Percentiles rank a stretch among this genome's conserved stretches.
These are phyloP conservation scores for Boletus sp. DNA, from an alignment of 768 basidiomycete genomes.

Conservation along the genomic window DNA sequence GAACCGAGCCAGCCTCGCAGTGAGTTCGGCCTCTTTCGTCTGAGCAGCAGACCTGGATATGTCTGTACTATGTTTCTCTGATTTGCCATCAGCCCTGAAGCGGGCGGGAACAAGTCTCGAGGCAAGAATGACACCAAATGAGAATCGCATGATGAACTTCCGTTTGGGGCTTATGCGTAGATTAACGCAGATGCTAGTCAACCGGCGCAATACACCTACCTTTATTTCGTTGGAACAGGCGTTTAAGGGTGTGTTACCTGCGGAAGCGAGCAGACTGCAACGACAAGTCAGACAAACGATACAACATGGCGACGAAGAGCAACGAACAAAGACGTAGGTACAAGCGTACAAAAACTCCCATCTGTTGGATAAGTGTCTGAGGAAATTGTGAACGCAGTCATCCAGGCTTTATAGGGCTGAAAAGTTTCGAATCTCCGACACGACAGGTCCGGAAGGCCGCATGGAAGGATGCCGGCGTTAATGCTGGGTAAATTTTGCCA, in stretches of 20 bases:
- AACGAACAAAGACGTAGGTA: slow-evolving; percentile 30
- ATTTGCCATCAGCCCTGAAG: slow-evolving; percentile 13
- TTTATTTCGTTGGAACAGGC: slow-evolving; percentile 8
- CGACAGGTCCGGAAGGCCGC: slow-evolving; percentile 20
- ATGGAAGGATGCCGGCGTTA: neutral
- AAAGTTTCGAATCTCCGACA: slow-evolving; percentile 28
- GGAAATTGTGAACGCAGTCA: neutral
- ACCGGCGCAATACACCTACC: slow-evolving; percentile 7
- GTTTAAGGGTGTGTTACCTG: slow-evolving; percentile 33
- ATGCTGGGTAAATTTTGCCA: slow-evolving; percentile 20
- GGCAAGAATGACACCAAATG: slow-evolving; percentile 19
- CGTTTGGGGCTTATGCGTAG: slow-evolving; percentile 7
- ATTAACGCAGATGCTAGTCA: slow-evolving; percentile 3
- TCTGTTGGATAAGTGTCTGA: slow-evolving; percentile 33
- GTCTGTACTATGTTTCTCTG: slow-evolving; percentile 26
- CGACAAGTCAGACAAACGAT: slow-evolving; percentile 7
- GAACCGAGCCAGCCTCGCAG: slow-evolving; percentile 24
- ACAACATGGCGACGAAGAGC: neutral
- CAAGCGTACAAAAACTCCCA: slow-evolving; percentile 31
- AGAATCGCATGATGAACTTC: slow-evolving; percentile 23
- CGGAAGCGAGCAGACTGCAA: slow-evolving; percentile 23
- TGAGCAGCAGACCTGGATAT: slow-evolving; percentile 14
- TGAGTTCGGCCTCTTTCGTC: slow-evolving; percentile 23
- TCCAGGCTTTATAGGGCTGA: slow-evolving; percentile 19
- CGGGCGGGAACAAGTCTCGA: slow-evolving; percentile 23